Conservation (phyloP, 768 basidiomycete species). For the Jaapia argillacea region DNA sequence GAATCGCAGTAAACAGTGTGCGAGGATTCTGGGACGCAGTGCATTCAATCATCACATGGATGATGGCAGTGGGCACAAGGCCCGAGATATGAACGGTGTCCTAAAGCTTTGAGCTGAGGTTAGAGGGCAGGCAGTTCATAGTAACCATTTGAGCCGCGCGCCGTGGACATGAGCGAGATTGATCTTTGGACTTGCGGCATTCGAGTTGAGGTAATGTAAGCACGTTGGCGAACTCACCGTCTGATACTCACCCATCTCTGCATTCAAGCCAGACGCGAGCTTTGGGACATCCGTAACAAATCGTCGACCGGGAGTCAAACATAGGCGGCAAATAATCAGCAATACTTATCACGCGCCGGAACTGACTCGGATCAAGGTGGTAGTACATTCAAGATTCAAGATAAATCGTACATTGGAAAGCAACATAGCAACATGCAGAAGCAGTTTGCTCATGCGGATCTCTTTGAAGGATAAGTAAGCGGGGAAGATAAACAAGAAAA, state of each 20-base stretch:
- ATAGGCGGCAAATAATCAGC: not conserved
- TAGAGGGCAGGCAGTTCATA: too few relatives aligned
- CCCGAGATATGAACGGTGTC: too few relatives aligned
- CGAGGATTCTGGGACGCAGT: too few relatives aligned
- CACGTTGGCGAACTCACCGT: slow-evolving; percentile 9
- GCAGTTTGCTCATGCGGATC: not conserved
- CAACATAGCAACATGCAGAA: not conserved
- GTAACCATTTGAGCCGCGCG: too few relatives aligned
- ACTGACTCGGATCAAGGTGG: not conserved
- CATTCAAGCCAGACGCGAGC: not conserved
- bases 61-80: too few relatives aligned
- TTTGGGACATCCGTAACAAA: not conserved
- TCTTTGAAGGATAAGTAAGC: not conserved
- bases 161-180: too few relatives aligned
- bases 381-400: not conserved
- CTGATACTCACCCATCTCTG: not conserved
- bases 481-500: not conserved
- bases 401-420: not conserved
- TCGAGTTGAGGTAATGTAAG: too few relatives aligned
- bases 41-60: too few relatives aligned
- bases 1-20: too few relatives aligned
- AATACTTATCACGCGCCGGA: not conserved
- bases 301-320: not conserved
- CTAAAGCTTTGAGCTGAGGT: too few relatives aligned
- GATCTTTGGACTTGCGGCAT: too few relatives aligned